Base-by-base conservation (phyloP, 495 filamentous ascomycete genomes). In the Parathielavia hyrcaniae region DNA sequence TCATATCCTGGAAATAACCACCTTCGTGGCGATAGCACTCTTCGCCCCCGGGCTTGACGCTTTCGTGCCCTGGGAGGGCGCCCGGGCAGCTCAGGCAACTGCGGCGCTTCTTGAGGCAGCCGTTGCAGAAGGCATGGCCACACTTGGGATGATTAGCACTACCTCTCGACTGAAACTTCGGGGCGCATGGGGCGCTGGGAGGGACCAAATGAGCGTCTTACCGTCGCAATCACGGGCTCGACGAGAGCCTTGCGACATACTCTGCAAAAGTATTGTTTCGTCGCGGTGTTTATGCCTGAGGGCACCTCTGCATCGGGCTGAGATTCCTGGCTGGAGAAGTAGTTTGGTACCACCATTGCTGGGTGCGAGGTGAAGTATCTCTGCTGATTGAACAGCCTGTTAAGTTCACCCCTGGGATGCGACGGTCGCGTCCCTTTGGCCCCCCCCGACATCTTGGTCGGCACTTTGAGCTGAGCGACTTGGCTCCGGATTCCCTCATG, bases 71-170 rank as follows among this genome's bases (percentile, higher is more conserved):
- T 22, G 20, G 26, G 9, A 11, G n/a, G n/a, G n/a, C 20, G 7
- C 7, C 19, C 9, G 12, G 19, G 11, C 53, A 55, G 43, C 30
- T 55, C 43, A 19, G 30, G 17, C 53, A 55, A 16, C 1, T n/a
- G 2, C 47, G 35, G 13, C 10, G 7, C 6, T 19, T 46, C 9
- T 44, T 60, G 20, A 52, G 39, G 14, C 68, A 73, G 12, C 46
- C 32, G 2, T 26, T 23, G 51, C 70, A 73, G 32, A 68, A 71
- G n/a, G 63, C 58, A 53, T 73, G 69, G 10, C 57, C 55, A 49
- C 71, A 73, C 66, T 72, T 12, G 7, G 19, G 17, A 44, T 1
- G 7, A 38, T 51, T 39, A 32, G 38, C 8, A 39, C 35, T 20
- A 4, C n/a, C 1, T 36, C 16, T 12, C 22, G 5, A 19, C 10